Evolutionary conservation across 345 rosid genomes (phyloP), one percentile per base, ranked within the genome.

Genomic region (Dimocarpus longan): DNA sequence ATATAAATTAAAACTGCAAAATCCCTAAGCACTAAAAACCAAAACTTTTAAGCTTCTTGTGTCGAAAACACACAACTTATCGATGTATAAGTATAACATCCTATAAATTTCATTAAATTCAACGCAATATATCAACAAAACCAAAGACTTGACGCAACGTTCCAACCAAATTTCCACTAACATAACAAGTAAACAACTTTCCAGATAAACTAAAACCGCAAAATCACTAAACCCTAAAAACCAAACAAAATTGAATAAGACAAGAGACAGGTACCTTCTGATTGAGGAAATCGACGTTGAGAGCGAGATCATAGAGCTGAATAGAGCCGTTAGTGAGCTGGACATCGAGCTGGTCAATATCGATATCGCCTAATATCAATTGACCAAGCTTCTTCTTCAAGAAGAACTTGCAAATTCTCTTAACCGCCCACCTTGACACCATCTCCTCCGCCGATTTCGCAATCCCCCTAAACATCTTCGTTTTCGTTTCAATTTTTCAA

Each of bases 321-420:
- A 94, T 84, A 3, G 89, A 86, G 48, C 99, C 99, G 37, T 94
- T 84, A 0, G 86, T 42, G 56, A 96, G 98, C 90, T 94, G 99
- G 71, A 95, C 90, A 79, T 93, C 98, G 24, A 96, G 99, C 83
- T 96, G 98, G 68, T 90, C 93, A 76, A 93, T 90, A 84, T 94
- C 97, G 71, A 96, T 93, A 81, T 96, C 99, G 1, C 97, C 99
- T 40, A 90, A 82, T 24, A 96, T 85, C 39, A 96, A 88, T 80
- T 90, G 81, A 48, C 99, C 99, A 69, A 96, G 68, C 73, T 94
- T 96, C 93, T 96, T 96, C 96, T 92, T 95, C 88, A 95, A 79
- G 32, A 95, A 26, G 77, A 95, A 92, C 81, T 95, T 89, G 74
- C 88, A 92, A 21, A 92, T 85, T 84, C 92, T 89, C 93, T 89